Percentiles rank a stretch among this genome's conserved stretches.
phyloP scores from a whole-genome alignment of 2,329 filamentous ascomycete species.

The Fusarium xylarioides region DNA sequence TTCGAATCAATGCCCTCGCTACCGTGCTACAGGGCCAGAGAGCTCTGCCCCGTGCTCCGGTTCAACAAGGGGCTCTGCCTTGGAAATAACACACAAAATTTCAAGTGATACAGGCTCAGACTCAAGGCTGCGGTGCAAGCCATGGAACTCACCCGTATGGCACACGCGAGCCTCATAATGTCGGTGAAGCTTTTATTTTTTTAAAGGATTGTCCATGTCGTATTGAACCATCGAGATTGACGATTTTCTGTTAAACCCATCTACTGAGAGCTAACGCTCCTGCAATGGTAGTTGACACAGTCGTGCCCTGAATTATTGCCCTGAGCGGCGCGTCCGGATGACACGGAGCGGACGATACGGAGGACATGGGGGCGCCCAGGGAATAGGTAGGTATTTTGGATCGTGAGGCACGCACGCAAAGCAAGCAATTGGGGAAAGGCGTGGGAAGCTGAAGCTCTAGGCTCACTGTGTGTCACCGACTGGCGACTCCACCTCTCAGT shows the following conservation, averaged over 20 bases:
- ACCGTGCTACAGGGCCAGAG: slow-evolving; percentile 4
- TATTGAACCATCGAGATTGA: slow-evolving; percentile 8
- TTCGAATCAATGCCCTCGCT: not conserved
- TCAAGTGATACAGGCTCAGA: slow-evolving; percentile 3
- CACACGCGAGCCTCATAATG: not conserved
- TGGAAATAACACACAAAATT: slow-evolving; percentile 11
- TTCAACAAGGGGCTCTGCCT: slow-evolving; percentile 31
- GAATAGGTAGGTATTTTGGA: not conserved
- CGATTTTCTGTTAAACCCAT: not conserved
- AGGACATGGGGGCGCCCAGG: not conserved
- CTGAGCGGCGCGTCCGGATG: slow-evolving; percentile 18
- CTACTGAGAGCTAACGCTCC: slow-evolving; percentile 1
- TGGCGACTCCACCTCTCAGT: slow-evolving; percentile 12
- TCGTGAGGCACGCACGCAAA: not conserved
- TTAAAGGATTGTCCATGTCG: not conserved
- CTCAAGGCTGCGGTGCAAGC: slow-evolving; percentile 26
- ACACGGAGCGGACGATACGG: slow-evolving; percentile 27
- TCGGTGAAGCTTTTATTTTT: slow-evolving; percentile 18
- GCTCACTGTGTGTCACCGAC: slow-evolving; percentile 13
- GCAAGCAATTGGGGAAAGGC: not conserved
- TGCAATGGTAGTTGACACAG: not conserved
- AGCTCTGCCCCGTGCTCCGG: slow-evolving; percentile 2
- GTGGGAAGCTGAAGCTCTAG: slow-evolving; percentile 16
- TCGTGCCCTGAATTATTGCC: not conserved
- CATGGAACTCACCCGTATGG: slow-evolving; percentile 5